Evolutionary conservation across 1,284 basidiomycete species (phyloP).

Genomic region (Leccinum solheimii): DNA sequence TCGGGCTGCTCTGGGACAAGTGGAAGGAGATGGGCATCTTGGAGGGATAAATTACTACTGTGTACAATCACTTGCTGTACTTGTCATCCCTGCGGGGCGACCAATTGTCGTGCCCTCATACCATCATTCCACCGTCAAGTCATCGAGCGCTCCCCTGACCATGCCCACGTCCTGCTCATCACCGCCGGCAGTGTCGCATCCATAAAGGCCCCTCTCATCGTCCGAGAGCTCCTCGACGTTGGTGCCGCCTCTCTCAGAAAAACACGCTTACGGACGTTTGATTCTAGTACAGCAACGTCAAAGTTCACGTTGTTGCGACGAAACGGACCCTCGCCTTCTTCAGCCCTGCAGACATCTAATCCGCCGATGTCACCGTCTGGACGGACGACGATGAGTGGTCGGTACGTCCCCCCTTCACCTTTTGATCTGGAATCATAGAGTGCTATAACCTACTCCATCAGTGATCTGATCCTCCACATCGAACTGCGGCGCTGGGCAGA

Average conservation of each 20-base stretch:
- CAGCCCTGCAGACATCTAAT: constrained; percentile 52
- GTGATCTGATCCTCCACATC: constrained; percentile 95
- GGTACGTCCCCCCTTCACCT: constrained; percentile 11
- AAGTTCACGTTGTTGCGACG: constrained; percentile 85
- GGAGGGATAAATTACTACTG: constrained; percentile 38
- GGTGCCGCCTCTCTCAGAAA: constrained; percentile 27
- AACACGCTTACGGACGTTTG: not conserved
- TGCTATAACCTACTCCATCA: constrained; percentile 54
- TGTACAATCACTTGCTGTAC: constrained; percentile 18
- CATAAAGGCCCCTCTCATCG: constrained; percentile 90
- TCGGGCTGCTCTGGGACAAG: constrained; percentile 86
- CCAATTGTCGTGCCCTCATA: not conserved
- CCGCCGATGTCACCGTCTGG: constrained; percentile 74
- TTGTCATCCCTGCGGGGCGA: not conserved
- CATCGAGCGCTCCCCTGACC: constrained; percentile 43
- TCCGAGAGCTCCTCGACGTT: constrained; percentile 72
- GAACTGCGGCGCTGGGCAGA: constrained; percentile 97
- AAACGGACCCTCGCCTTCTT: constrained; percentile 81
- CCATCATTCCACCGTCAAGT: constrained; percentile 38
- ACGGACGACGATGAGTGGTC: constrained; percentile 91
- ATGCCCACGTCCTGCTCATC: constrained; percentile 77
- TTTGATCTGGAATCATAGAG: not conserved
- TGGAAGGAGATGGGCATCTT: constrained; percentile 86
- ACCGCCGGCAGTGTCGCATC: constrained; percentile 94
- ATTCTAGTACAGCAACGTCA: constrained; percentile 66